phyloP scores from a whole-genome alignment of 345 rosid species.

The Gossypium arboreum region DNA sequence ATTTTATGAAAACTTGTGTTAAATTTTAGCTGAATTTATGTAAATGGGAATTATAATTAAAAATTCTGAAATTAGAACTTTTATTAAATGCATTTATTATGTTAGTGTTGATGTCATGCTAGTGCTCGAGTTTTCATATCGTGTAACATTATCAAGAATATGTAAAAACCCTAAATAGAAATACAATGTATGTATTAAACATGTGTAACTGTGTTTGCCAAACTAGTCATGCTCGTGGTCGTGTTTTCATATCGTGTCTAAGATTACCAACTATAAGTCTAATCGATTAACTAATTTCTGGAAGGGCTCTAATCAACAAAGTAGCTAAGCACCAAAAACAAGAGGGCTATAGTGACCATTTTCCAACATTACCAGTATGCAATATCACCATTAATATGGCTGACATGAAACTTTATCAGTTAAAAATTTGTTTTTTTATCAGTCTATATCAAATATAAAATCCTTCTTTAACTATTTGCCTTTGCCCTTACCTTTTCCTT shows the following conservation, averaged over 20 bases:
- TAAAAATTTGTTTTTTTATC: not conserved
- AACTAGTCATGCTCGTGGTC: not conserved
- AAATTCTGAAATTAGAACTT: no score
- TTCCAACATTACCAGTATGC: not conserved
- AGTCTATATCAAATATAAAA: slow-evolving; percentile 1
- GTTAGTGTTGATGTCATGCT: not conserved
- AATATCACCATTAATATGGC: not conserved
- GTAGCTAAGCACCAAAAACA: not conserved
- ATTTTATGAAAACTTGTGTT: no score
- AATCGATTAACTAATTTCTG: not conserved
- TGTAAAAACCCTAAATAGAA: not conserved
- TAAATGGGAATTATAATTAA: no score
- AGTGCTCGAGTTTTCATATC: not conserved
- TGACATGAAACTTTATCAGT: not conserved
- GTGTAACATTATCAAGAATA: not conserved
- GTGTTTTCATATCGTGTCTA: not conserved
- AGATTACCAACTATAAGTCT: not conserved
- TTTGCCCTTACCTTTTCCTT: slow-evolving; percentile 83
- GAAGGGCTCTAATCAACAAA: not conserved
- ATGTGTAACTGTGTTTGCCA: not conserved
- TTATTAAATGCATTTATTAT: no score
- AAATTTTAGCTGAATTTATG: no score
- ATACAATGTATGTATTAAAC: not conserved
- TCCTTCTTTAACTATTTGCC: slow-evolving; percentile 36
- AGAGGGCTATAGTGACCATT: not conserved